A percentile compares a stretch with the other conserved stretches of the same genome.
Evolutionary conservation across 129 eudicot species (phyloP).

Genomic region (Saussurea involucrata): DNA sequence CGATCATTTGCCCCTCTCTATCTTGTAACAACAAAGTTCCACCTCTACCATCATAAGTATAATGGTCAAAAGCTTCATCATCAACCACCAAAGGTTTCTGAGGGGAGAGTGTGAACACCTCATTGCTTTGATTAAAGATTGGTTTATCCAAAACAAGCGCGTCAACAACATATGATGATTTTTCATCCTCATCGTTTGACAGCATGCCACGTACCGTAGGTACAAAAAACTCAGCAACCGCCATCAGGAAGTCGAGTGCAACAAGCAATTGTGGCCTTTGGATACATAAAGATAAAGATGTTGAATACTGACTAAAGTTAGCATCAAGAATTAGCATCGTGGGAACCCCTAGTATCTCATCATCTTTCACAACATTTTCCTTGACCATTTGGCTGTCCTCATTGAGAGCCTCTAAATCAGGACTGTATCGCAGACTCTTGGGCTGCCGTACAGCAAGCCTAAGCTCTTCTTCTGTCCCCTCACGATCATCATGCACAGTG

Average conservation of each 20-base stretch:
- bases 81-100: slow-evolving; percentile 83
- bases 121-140: slow-evolving; percentile 52
- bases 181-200: slow-evolving; percentile 65
- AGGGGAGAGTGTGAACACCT: slow-evolving; percentile 71
- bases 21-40: slow-evolving; percentile 74
- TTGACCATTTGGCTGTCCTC: slow-evolving; percentile 25
- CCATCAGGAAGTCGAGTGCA: slow-evolving; percentile 94
- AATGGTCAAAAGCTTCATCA: slow-evolving; percentile 72
- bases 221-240: slow-evolving; percentile 90
- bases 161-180: slow-evolving; percentile 48
- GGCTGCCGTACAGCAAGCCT: slow-evolving; percentile 87
- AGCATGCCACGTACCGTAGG: slow-evolving; percentile 74
- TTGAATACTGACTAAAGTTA: slow-evolving; percentile 50
- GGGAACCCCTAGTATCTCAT: slow-evolving; percentile 43
- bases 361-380: slow-evolving; percentile 19
- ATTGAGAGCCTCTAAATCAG: slow-evolving; percentile 31
- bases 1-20: slow-evolving; percentile 52
- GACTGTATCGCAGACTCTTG: slow-evolving; percentile 32
- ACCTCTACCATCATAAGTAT: slow-evolving; percentile 87
- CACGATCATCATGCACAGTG: slow-evolving; percentile 90
- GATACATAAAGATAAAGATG: slow-evolving; percentile 60
- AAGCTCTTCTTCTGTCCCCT: slow-evolving; percentile 84
- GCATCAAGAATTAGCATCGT: slow-evolving; percentile 91
- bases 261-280: slow-evolving; percentile 97
- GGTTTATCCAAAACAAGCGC: slow-evolving; percentile 62